Percentiles rank a stretch among this genome's conserved stretches.
Evolutionary conservation across 192 early-diverging fungal genomes (phyloP).

Genomic region (Thamnidium elegans): DNA sequence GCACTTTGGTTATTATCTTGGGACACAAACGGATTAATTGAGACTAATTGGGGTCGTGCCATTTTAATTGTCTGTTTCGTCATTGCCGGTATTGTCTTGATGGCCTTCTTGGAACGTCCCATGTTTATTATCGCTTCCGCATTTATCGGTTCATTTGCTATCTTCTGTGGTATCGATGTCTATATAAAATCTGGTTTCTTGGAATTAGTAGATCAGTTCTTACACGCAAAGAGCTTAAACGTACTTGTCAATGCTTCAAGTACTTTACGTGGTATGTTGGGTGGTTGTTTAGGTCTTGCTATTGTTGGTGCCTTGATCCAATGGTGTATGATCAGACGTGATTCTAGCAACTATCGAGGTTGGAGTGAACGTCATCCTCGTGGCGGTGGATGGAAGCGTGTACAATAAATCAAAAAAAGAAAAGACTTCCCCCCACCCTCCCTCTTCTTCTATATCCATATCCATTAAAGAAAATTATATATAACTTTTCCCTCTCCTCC

Average conservation of each 20-base stretch:
- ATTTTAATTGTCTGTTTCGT: conserved; percentile 66
- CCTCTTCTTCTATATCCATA: neutral
- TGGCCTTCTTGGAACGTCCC: conserved; percentile 59
- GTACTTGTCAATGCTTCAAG: conserved; percentile 29
- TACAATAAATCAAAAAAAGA: conserved; percentile 12
- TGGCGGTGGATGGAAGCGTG: conserved; percentile 19
- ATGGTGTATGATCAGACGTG: conserved; percentile 51
- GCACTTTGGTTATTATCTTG: conserved; percentile 72
- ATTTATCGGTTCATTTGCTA: conserved; percentile 75
- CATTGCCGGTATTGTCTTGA: conserved; percentile 60
- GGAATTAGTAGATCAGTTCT: conserved; percentile 54
- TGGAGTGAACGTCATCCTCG: conserved; percentile 23
- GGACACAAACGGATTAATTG: conserved; percentile 59
- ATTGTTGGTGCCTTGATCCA: conserved; percentile 65
- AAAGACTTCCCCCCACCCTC: neutral
- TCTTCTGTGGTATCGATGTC: conserved; percentile 79
- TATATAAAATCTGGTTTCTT: conserved; percentile 76
- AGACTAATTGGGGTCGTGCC: conserved; percentile 58
- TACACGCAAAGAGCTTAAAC: conserved; percentile 41
- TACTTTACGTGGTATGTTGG: conserved; percentile 72
- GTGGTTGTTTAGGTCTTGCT: conserved; percentile 58
- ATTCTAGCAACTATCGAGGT: conserved; percentile 15
- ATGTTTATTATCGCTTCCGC: conserved; percentile 71
- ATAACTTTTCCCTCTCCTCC: neutral
- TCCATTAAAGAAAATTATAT: neutral